These are phyloP conservation scores for Arabis hirsuta DNA, from an alignment of 345 rosid genomes.

Conservation along the genomic window DNA sequence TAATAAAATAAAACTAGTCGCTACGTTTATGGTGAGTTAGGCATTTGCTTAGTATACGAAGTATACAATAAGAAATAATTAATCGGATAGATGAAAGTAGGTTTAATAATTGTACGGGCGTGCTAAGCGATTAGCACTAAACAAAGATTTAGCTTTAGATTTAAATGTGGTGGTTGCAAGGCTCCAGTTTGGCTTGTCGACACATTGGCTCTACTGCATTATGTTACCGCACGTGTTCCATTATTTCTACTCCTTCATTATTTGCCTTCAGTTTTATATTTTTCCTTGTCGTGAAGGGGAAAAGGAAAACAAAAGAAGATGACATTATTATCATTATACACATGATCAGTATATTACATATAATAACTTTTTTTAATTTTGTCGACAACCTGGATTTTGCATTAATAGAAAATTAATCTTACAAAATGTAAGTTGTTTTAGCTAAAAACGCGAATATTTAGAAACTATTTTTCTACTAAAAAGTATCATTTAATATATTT, in stretches of 20 bases:
- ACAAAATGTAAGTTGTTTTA: not conserved
- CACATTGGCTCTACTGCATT: slow-evolving; percentile 44
- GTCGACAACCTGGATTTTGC: slow-evolving; percentile 32
- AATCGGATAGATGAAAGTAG: slow-evolving; percentile 24
- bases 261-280: slow-evolving; percentile 28
- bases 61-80: not conserved
- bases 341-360: not conserved
- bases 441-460: no score
- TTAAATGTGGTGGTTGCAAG: slow-evolving; percentile 42
- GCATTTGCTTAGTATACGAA: not conserved
- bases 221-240: slow-evolving; percentile 44
- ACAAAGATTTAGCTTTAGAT: slow-evolving; percentile 30
- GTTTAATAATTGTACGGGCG: slow-evolving; percentile 44
- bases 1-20: no score
- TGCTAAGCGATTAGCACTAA: slow-evolving; percentile 36
- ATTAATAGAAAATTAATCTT: not conserved
- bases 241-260: slow-evolving; percentile 41
- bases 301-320: not conserved
- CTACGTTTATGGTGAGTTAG: no score
- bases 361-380: not conserved
- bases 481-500: no score
- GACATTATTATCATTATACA: slow-evolving; percentile 9
- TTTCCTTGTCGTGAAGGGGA: slow-evolving; percentile 30
- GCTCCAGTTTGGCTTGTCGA: slow-evolving; percentile 45
- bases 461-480: no score